A percentile compares a stretch with the other conserved stretches of the same genome.
Conservation (phyloP, 1,284 basidiomycete genomes). For the Puccinia triticina region DNA sequence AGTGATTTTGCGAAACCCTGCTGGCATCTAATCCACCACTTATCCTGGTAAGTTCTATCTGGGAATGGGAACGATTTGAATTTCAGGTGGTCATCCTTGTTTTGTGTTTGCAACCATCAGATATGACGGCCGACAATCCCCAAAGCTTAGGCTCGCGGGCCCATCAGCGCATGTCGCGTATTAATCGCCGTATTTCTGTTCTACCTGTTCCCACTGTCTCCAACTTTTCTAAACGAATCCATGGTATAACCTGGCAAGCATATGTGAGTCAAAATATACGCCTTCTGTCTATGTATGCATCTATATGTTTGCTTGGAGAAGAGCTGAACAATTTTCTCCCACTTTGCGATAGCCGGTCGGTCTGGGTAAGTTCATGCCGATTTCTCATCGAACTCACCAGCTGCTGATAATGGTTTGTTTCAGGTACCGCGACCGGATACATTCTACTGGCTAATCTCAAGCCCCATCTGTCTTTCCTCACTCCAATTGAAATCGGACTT, state of each 20-base stretch:
- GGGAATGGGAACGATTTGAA: background rate
- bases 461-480: conserved; percentile 17
- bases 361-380: conserved; percentile 19
- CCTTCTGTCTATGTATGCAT: background rate
- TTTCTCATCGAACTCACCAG: background rate
- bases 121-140: background rate
- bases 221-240: conserved; percentile 41
- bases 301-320: background rate
- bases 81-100: background rate
- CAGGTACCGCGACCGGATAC: conserved; percentile 35
- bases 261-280: conserved; percentile 5
- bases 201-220: conserved; percentile 21
- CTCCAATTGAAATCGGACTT: conserved; percentile 28
- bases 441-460: conserved; percentile 30
- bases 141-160: conserved; percentile 2
- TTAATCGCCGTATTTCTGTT: conserved; percentile 19
- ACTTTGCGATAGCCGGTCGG: conserved; percentile 25
- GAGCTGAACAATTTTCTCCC: background rate
- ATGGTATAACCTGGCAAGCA: conserved; percentile 45
- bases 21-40: background rate
- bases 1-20: background rate
- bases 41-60: background rate
- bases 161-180: conserved; percentile 32
- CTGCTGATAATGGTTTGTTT: background rate
- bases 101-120: background rate